Percentiles rank a stretch among this genome's conserved stretches.
Conservation (phyloP, 139 green algal species). For the Zygnema circumcarinatum region DNA sequence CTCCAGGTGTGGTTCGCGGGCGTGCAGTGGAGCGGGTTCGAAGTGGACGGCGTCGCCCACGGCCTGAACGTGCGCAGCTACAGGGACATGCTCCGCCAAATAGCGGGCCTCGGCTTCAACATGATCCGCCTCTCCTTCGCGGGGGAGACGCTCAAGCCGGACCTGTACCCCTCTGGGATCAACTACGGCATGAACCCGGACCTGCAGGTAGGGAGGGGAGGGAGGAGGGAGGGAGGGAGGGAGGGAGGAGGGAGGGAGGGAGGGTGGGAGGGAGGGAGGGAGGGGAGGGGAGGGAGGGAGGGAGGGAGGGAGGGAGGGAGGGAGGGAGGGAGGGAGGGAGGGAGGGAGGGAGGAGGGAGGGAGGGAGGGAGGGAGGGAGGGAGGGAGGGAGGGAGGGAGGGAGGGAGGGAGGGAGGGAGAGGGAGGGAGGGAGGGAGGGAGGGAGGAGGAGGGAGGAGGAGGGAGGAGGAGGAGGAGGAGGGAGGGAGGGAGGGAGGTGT, state of each 20-base stretch:
- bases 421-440: no score
- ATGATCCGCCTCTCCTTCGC: slow-evolving; percentile 45
- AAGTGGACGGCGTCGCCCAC: slow-evolving; percentile 9
- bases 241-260: neutral
- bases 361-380: no score
- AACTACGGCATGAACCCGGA: slow-evolving; percentile 54
- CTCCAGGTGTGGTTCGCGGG: slow-evolving; percentile 46
- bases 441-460: no score
- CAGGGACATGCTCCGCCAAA: slow-evolving; percentile 20
- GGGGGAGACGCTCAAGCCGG: slow-evolving; percentile 13
- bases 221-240: neutral
- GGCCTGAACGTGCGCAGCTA: slow-evolving; percentile 41
- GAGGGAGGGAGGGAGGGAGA: no score
- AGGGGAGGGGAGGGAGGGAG: no score
- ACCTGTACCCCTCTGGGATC: slow-evolving; percentile 8
- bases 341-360: no score
- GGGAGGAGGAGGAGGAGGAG: no score
- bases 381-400: no score
- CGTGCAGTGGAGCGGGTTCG: slow-evolving; percentile 39
- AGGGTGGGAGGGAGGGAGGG: no score
- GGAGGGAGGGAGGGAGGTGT: no score
- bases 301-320: no score
- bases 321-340: no score
- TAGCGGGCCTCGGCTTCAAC: slow-evolving; percentile 47
- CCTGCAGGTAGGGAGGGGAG: neutral